Conservation (phyloP, 2,329 filamentous ascomycete genomes). For the Microsporum canis region DNA sequence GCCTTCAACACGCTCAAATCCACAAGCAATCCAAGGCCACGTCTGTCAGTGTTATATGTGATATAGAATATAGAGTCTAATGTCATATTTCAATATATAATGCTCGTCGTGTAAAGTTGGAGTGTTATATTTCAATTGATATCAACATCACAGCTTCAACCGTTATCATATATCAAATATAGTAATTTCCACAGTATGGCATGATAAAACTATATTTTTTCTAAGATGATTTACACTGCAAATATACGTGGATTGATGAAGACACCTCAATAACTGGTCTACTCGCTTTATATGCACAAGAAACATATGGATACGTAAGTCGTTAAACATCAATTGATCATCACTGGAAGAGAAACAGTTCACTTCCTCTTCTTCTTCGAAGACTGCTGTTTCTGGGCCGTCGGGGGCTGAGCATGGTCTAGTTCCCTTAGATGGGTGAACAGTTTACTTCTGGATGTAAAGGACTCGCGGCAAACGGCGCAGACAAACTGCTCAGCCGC, state of each 20-base stretch:
- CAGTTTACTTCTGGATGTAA: slow-evolving; percentile 61
- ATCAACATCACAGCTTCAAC: too few relatives aligned
- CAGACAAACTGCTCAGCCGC: slow-evolving; percentile 48
- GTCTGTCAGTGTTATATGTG: too few relatives aligned
- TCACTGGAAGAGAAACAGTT: not conserved
- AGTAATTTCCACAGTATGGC: too few relatives aligned
- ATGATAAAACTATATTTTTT: too few relatives aligned
- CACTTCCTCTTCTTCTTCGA: slow-evolving; percentile 9
- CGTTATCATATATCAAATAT: too few relatives aligned
- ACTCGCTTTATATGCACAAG: not conserved
- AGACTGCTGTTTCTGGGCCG: not conserved
- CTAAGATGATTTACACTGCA: not conserved
- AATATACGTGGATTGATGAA: not conserved
- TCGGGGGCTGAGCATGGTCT: slow-evolving; percentile 49
- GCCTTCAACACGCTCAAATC: too few relatives aligned
- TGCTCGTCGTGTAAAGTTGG: too few relatives aligned
- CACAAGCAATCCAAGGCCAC: too few relatives aligned
- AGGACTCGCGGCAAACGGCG: slow-evolving; percentile 63
- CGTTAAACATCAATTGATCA: not conserved
- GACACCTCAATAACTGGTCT: not conserved
- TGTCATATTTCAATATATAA: too few relatives aligned
- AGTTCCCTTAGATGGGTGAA: slow-evolving; percentile 61
- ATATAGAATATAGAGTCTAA: too few relatives aligned
- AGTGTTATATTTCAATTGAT: too few relatives aligned
- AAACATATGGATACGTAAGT: not conserved